Evolutionary conservation across 179 eudicot genomes (phyloP), one percentile per base, ranked within the genome.

Genomic region (Beta lomatogona): DNA sequence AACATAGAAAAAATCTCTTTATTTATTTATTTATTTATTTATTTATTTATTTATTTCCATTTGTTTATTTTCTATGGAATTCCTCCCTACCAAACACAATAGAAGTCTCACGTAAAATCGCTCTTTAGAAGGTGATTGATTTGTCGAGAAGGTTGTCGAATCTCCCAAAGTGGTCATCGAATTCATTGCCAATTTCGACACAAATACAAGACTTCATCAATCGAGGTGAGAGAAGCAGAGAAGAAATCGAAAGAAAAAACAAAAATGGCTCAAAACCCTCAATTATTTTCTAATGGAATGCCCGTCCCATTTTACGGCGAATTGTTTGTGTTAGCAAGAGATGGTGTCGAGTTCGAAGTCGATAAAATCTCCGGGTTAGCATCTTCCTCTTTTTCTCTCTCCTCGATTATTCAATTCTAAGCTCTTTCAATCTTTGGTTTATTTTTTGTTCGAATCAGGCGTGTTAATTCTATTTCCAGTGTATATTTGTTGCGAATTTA

Each of bases 291-390:
- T 0, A 92, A 93, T 76, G 98, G 94, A 16, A 83, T 92, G 93
- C 98, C 98, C 1, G 98, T 95, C 48, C 95, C 97, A 4, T 95
- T 95, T 78, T 83, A 88, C 65, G 91, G 89, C 77, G 98, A 95
- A 88, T 78, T 93, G 87, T 91, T 93, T 82, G 94, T 95, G 36
- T 88, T 95, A 85, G 93, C 93, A 7, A 89, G 99, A 86, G 98
- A 94, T 64, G 99, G 98, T 61, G 98, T 95, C 54, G 99, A 95
- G 64, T 95, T 90, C 77, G 91, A 95, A 83, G 86, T 95, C 72
- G 99, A 95, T 79, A 95, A 95, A 83, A 92, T 95, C 73, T 94
- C 93, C 19, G 94, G 98, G 98, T 93, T 9, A 18, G 71, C 21
- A 14, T 76, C 28, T 18, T 14, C 76, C 19, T 65, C 44, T 79